Conservation (phyloP, 2,329 filamentous ascomycete species). For the Calonectria multiphialidica region DNA sequence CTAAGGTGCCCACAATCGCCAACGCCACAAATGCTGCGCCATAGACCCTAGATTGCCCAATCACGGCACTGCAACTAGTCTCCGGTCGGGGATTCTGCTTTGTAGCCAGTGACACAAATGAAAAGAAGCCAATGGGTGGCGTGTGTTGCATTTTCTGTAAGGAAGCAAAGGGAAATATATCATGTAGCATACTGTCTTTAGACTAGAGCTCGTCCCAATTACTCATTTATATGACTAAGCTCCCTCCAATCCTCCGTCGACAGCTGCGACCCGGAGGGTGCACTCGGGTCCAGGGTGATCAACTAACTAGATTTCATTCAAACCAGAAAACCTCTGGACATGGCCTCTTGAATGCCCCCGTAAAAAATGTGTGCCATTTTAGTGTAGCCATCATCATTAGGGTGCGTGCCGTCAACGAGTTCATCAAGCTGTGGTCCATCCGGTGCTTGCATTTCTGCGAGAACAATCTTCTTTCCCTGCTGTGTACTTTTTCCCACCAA, state of each 20-base stretch:
- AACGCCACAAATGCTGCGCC: not conserved
- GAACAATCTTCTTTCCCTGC: conserved; percentile 44
- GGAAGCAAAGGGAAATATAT: too few species aligned
- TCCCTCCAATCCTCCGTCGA: too few species aligned
- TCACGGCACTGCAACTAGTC: not conserved
- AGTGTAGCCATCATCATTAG: conserved; percentile 48
- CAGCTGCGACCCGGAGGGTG: too few species aligned
- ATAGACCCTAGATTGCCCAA: not conserved
- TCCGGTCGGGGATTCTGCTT: not conserved
- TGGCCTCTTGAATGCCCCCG: conserved; percentile 44
- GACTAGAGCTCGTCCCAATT: too few species aligned
- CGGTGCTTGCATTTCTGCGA: conserved; percentile 52
- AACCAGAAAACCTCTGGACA: not conserved
- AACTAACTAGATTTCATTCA: not conserved
- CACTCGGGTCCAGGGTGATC: too few species aligned
- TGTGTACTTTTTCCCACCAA: conserved; percentile 40
- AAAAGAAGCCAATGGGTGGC: too few species aligned
- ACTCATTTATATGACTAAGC: too few species aligned
- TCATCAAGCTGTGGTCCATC: conserved; percentile 43
- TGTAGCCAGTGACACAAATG: too few species aligned
- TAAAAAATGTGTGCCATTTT: conserved; percentile 52
- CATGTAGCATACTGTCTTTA: too few species aligned
- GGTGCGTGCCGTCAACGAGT: conserved; percentile 50
- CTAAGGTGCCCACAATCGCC: not conserved
- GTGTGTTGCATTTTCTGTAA: too few species aligned